Base-by-base conservation (phyloP, 176 grass and related monocot species). In the Saccharum officinarum region DNA sequence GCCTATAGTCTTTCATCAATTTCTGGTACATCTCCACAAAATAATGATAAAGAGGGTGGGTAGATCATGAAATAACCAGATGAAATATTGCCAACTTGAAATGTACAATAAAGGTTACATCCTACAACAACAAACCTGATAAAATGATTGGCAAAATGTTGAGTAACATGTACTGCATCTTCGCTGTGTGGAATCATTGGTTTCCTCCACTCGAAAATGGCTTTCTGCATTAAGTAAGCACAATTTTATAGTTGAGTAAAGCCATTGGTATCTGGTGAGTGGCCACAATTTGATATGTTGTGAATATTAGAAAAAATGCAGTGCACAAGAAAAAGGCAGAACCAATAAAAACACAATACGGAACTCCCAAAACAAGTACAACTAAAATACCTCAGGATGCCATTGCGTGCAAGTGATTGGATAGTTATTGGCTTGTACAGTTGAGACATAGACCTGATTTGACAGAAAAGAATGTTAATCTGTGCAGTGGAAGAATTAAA, bases 371-470 rank as follows among this genome's bases (percentile, higher is more conserved):
- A 54, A 54, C 1, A 68, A 73, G 34, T 79, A 17, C 31, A 63
- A 28, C 17, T 37, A 91, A 31, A 47, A 80, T 91, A 99, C 92
- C 97, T 99, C 97, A 22, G 97, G 97, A 77, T 96, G 97, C 93
- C 97, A 99, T 79, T 99, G 97, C 26, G 92, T 88, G 81, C 77
- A 86, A 76, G 97, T 96, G 68, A 99, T 88, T 7, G 97, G 97
- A 91, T 99, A 99, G 23, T 94, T 92, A 34, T 94, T 63, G 78
- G 92, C 93, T 84, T 96, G 82, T 44, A 90, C 91, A n/a, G 89
- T 96, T 82, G 97, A 99, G 40, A 96, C 80, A 65, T 91, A 98
- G 73, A 92, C 78, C 97, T 96, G 91, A 80, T 85, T 74, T 77
- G 20, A n/a, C 33, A 60, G 50, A 37, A 84, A 75, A 67, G 9